Conservation (phyloP, 345 rosid species). For the Citrus reticulata region DNA sequence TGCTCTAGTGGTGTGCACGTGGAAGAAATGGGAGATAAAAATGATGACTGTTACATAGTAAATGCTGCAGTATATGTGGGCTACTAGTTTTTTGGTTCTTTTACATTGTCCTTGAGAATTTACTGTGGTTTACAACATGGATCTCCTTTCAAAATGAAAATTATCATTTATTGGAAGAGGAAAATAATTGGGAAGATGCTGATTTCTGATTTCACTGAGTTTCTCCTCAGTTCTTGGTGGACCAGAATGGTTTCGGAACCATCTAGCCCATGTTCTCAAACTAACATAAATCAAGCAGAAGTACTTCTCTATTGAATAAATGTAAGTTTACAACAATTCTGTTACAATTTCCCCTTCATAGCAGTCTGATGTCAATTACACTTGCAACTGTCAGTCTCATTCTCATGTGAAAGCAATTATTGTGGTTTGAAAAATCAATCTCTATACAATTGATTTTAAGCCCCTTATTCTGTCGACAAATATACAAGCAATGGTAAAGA, state of each 20-base stretch:
- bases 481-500: conserved; percentile 10
- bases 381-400: neutral
- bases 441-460: conserved; percentile 33
- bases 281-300: neutral
- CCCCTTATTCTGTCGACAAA: neutral
- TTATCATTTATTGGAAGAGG: neutral
- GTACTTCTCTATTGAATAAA: neutral
- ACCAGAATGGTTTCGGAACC: too few species aligned
- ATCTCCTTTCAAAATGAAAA: too few species aligned
- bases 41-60: conserved; percentile 83
- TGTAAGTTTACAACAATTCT: neutral
- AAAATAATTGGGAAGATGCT: neutral
- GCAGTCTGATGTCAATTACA: neutral
- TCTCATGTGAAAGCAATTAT: neutral
- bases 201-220: neutral
- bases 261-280: neutral
- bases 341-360: neutral
- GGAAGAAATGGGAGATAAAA: conserved; percentile 92
- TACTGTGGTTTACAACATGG: conserved; percentile 13
- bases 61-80: conserved; percentile 85
- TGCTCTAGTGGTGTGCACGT: conserved; percentile 79
- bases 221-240: neutral
- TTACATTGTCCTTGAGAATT: neutral
- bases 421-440: conserved; percentile 23
- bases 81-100: conserved; percentile 34